Base-by-base conservation (phyloP, 1,284 basidiomycete species). In the Austroboletus novae-zelandiae region DNA sequence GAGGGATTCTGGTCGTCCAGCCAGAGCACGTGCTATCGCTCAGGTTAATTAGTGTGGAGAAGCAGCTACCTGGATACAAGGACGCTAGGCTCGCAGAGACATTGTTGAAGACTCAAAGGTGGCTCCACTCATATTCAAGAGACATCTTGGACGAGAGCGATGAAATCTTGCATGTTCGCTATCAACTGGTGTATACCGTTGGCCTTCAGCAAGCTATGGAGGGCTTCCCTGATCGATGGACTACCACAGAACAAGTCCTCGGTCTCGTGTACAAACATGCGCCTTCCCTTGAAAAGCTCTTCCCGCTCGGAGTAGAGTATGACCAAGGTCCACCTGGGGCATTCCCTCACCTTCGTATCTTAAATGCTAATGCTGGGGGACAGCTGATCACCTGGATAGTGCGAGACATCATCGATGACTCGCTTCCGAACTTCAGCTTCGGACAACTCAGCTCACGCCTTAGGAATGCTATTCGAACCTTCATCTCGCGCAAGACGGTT, bases 21-120 rank as follows among this genome's bases (percentile, higher is more conserved):
- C 79, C 79, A 0, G 80, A 81, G 42, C 79, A 81, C 37, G 68
- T 79, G 1, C 64, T 81, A 1, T 81, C 79, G 0, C 75, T 78
- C 45, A 69, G 71, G 48, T 64, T 81, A 10, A 72, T 75, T 68
- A 67, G 65, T 0, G 57, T 78, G 17, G 71, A 80, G 34, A 55
- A 54, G 18, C 59, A 66, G 41, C 29, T 70, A 10, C 15, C 7
- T 17, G 42, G n/a, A 6, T 17, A 1, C 2, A 30, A 35, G 9
- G 35, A 40, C 10, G 9, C n/a, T 9, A 2, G n/a, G 1, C 9
- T 50, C 13, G 54, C 51, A 23, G 48, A 34, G 27, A 51, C 48
- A 40, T 52, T 68, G 9, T 52, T 67, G 10, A 36, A 52, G 1
- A 54, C 59, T 1, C 69, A 74, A 34, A 51, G 42, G 15, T 77